Evolutionary conservation across 106 monocot species (phyloP).

Genomic region (Cymbidium sinense): DNA sequence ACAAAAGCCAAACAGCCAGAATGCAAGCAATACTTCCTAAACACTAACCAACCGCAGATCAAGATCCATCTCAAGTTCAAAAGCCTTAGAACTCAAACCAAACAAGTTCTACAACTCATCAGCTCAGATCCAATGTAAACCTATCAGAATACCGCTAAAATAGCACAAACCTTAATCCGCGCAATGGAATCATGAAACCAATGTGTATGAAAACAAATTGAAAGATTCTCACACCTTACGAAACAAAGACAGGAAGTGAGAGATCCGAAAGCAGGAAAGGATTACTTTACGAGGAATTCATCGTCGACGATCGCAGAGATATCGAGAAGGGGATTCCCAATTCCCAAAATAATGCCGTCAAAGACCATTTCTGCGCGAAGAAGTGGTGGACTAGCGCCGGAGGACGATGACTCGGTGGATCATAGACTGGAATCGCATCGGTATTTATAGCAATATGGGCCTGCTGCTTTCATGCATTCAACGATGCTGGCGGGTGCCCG

Average conservation of each 20-base stretch:
- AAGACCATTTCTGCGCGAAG: conserved; percentile 31
- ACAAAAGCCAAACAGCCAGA: not conserved
- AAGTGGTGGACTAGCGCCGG: not conserved
- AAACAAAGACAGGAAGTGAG: not conserved
- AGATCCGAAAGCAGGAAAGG: not conserved
- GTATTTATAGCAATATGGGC: not conserved
- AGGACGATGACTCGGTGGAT: not conserved
- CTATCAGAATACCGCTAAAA: not conserved
- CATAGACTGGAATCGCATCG: not conserved
- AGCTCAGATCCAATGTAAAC: not conserved
- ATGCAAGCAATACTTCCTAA: not conserved
- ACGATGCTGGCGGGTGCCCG: not conserved
- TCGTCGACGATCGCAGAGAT: conserved; percentile 84
- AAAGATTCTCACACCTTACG: not conserved
- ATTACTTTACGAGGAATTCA: conserved; percentile 68
- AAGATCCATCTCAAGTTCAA: not conserved
- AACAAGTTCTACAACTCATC: not conserved
- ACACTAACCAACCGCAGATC: not conserved
- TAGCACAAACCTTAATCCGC: too few species aligned
- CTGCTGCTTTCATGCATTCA: not conserved
- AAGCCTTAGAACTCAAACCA: not conserved
- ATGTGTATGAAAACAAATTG: not conserved
- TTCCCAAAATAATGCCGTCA: conserved; percentile 70
- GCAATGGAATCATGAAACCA: too few species aligned
- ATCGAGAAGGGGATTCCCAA: conserved; percentile 89